A percentile compares a stretch with the other conserved stretches of the same genome.
phyloP scores from a whole-genome alignment of 768 basidiomycete genomes.

The Leucocoprinus sp. region DNA sequence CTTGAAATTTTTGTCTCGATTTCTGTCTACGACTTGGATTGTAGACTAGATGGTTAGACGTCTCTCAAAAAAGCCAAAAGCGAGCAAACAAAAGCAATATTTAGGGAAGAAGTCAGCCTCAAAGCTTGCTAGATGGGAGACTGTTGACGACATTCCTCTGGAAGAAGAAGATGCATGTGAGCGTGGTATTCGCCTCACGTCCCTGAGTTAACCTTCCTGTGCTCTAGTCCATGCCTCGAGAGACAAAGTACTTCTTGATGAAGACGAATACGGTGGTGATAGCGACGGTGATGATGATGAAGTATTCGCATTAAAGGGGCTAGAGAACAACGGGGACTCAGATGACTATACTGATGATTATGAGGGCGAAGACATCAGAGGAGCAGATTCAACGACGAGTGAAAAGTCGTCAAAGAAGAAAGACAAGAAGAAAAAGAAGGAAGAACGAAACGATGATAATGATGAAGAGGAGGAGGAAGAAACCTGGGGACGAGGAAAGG shows the following conservation, averaged over 20 bases:
- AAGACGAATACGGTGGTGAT: constrained; percentile 37
- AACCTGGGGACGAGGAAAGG: constrained; percentile 75
- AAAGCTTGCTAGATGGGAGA: constrained; percentile 61
- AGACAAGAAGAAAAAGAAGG: constrained; percentile 23
- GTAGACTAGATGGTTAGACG: constrained; percentile 47
- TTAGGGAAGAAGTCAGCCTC: constrained; percentile 42
- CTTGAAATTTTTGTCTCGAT: background rate
- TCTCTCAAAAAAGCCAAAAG: constrained; percentile 29
- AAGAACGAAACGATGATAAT: constrained; percentile 20
- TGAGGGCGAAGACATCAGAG: constrained; percentile 29
- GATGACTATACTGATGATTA: constrained; percentile 25
- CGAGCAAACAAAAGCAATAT: constrained; percentile 39
- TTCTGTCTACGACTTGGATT: background rate
- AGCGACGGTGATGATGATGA: constrained; percentile 66
- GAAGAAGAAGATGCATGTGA: constrained; percentile 77
- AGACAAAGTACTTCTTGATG: constrained; percentile 74
- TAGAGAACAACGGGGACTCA: constrained; percentile 38
- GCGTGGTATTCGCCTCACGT: constrained; percentile 19
- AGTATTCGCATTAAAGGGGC: constrained; percentile 65
- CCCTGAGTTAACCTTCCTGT: constrained; percentile 7
- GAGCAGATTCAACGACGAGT: constrained; percentile 24
- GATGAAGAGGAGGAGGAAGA: constrained; percentile 48
- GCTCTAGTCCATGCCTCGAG: constrained; percentile 58
- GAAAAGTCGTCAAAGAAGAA: constrained; percentile 19
- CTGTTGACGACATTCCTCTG: constrained; percentile 55